A percentile compares a stretch with the other conserved stretches of the same genome.
These are phyloP conservation scores for Chondrus crispus DNA, from an alignment of 23 red algal genomes.

Conservation along the genomic window DNA sequence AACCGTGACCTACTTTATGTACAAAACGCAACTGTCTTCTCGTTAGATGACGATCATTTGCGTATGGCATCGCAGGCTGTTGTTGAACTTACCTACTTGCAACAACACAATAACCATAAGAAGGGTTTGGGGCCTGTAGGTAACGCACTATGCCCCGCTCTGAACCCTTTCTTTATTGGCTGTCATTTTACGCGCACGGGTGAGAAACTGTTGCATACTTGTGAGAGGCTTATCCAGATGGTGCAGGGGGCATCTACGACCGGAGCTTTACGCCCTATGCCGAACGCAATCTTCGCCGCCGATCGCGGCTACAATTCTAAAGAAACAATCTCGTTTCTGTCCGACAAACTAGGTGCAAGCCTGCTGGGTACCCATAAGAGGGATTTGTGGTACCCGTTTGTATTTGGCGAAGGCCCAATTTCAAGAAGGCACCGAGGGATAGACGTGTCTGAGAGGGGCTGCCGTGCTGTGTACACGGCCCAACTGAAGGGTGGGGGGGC, in stretches of 20 bases:
- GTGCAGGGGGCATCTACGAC: slow-evolving; percentile 1
- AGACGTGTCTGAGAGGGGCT: background rate
- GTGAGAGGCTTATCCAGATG: background rate
- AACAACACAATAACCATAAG: background rate
- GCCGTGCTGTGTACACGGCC: background rate
- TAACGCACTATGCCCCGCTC: background rate
- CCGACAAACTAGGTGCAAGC: background rate
- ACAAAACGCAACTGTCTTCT: background rate
- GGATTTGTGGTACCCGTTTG: background rate
- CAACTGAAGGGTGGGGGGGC: background rate
- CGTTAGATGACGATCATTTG: slow-evolving; percentile 12
- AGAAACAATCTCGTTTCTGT: background rate
- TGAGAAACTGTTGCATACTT: background rate
- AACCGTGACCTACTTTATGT: background rate
- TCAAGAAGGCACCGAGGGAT: background rate
- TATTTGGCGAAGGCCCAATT: background rate
- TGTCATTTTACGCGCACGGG: background rate
- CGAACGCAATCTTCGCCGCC: background rate
- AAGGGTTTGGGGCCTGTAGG: slow-evolving; percentile 20
- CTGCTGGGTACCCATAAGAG: background rate
- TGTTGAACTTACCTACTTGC: background rate
- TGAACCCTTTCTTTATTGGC: background rate
- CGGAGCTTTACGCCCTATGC: background rate
- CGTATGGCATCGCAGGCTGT: background rate
- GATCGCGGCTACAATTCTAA: slow-evolving; percentile 8